These are phyloP conservation scores for Kwoniella bestiolae DNA, from an alignment of 768 basidiomycete genomes.

Conservation along the genomic window DNA sequence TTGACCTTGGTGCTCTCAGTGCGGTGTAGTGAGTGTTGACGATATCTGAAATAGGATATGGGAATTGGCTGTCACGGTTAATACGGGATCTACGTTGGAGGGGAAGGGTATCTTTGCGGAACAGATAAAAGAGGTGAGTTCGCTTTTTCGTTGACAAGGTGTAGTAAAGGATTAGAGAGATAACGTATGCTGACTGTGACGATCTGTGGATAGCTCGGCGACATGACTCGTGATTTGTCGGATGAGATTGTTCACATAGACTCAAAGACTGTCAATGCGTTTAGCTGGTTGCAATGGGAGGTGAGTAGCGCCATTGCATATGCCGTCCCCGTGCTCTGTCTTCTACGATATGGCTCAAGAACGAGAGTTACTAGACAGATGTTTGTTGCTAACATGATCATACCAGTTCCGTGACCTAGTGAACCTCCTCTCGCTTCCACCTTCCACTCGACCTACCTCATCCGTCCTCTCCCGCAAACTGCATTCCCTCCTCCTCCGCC, in stretches of 20 bases:
- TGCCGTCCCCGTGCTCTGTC: too few species aligned
- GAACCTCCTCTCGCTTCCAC: conserved; percentile 25
- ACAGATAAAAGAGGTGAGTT: conserved; percentile 43
- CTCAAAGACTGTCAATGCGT: conserved; percentile 43
- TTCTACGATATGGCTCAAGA: too few species aligned
- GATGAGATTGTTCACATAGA: conserved; percentile 48
- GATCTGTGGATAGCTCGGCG: conserved; percentile 45
- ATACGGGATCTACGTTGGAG: conserved; percentile 37
- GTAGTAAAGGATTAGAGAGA: too few species aligned
- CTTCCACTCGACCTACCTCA: conserved; percentile 21
- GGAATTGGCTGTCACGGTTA: conserved; percentile 44
- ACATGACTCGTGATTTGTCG: conserved; percentile 42
- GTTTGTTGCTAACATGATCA: too few species aligned
- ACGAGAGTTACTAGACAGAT: too few species aligned
- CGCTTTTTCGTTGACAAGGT: too few species aligned
- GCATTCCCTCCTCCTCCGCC: conserved; percentile 40
- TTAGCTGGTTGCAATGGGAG: conserved; percentile 51
- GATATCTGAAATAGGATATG: conserved; percentile 35
- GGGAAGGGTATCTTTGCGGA: conserved; percentile 35
- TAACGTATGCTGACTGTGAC: background rate
- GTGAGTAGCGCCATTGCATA: conserved; percentile 33
- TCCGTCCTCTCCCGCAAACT: conserved; percentile 30
- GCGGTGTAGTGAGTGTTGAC: too few species aligned
- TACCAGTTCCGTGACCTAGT: conserved; percentile 38
- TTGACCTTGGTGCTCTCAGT: too few species aligned